Conservation (phyloP, 1,139 yeast genomes). For the Debaryomyces udenii region DNA sequence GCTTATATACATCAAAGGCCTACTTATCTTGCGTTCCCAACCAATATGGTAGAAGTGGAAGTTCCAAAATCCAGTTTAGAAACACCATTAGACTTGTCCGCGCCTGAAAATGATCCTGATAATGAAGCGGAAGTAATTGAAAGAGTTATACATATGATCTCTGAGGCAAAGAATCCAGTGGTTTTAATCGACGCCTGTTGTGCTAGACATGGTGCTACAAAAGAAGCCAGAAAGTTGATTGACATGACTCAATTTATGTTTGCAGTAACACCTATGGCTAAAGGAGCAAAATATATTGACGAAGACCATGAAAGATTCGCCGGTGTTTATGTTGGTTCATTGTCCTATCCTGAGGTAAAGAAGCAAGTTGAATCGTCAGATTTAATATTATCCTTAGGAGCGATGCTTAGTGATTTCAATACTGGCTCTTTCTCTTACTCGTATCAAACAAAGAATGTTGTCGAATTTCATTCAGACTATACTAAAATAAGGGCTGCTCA, state of each 20-base stretch:
- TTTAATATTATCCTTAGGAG: conserved; percentile 37
- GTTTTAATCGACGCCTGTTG: conserved; percentile 43
- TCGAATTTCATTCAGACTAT: conserved; percentile 45
- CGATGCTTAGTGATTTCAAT: conserved; percentile 42
- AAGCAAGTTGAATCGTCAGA: conserved; percentile 34
- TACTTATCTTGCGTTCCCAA: conserved; percentile 41
- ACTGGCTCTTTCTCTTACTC: conserved; percentile 46
- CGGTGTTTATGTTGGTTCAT: conserved; percentile 38
- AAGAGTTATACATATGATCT: conserved; percentile 30
- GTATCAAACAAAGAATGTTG: conserved; percentile 37
- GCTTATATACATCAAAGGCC: conserved; percentile 44
- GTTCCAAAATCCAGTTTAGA: conserved; percentile 34
- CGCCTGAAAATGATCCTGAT: conserved; percentile 31
- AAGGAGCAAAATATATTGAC: conserved; percentile 31
- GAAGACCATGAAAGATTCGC: conserved; percentile 31
- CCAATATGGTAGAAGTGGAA: conserved; percentile 39
- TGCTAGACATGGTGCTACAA: conserved; percentile 34
- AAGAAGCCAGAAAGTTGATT: conserved; percentile 34
- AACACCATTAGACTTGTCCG: conserved; percentile 33
- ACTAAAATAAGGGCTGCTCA: conserved; percentile 39
- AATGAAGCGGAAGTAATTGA: conserved; percentile 38
- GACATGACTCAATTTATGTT: conserved; percentile 34
- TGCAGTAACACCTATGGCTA: conserved; percentile 39
- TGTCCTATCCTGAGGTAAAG: conserved; percentile 36
- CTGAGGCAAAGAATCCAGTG: conserved; percentile 33